Evolutionary conservation across 139 green algal genomes (phyloP).

Genomic region (Picochlorum costavermella): DNA sequence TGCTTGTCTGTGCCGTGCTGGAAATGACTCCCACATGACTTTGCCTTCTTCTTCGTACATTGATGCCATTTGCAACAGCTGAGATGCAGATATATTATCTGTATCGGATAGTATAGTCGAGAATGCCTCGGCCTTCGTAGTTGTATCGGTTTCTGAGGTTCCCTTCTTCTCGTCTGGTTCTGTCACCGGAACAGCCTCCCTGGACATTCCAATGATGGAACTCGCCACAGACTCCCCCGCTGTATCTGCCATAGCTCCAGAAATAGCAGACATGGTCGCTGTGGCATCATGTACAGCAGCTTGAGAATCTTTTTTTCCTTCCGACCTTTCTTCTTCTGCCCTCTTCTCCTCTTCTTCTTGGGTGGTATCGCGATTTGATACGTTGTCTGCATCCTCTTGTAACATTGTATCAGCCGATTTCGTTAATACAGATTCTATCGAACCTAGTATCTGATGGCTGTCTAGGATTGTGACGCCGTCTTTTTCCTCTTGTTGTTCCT

Average conservation of each 20-base stretch:
- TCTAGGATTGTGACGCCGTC: slow-evolving; percentile 14
- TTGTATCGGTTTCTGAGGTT: too few relatives aligned
- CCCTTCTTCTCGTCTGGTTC: background rate
- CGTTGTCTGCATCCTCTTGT: background rate
- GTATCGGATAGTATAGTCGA: background rate
- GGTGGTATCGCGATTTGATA: background rate
- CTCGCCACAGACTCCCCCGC: slow-evolving; percentile 8
- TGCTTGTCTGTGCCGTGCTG: slow-evolving; percentile 22
- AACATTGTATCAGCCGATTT: slow-evolving; percentile 18
- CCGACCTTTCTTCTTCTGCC: background rate
- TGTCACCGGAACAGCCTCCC: background rate
- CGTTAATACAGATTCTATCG: slow-evolving; percentile 23
- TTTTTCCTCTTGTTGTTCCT: background rate
- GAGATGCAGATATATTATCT: background rate
- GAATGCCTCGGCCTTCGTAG: background rate
- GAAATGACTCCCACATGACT: slow-evolving; percentile 13
- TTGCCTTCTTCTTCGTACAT: slow-evolving; percentile 3
- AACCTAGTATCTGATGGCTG: slow-evolving; percentile 17
- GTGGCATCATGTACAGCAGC: background rate
- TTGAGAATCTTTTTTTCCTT: background rate
- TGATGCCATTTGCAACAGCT: slow-evolving; percentile 13
- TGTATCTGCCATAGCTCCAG: slow-evolving; percentile 10
- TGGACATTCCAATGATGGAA: slow-evolving; percentile 4
- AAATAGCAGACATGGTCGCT: slow-evolving; percentile 4
- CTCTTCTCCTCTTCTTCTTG: background rate